phyloP scores from a whole-genome alignment of 2,329 filamentous ascomycete genomes.

The Penicillium sp. region DNA sequence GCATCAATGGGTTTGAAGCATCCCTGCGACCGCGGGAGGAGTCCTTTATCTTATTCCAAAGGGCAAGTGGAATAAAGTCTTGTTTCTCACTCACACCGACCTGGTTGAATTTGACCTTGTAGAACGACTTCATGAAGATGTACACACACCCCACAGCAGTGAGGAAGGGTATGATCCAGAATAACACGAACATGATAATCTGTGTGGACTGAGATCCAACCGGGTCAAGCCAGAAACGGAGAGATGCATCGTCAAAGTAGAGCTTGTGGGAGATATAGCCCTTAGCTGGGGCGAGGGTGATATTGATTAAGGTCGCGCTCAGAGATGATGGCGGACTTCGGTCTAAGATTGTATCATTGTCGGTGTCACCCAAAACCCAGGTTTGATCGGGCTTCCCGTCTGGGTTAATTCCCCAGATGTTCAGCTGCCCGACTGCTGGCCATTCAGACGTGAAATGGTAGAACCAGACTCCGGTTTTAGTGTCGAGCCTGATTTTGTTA shows the following conservation, averaged over 20 bases:
- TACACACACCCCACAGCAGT: constrained; percentile 53
- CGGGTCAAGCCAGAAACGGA: constrained; percentile 52
- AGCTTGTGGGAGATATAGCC: constrained; percentile 57
- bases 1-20: constrained; percentile 35
- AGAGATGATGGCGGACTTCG: constrained; percentile 60
- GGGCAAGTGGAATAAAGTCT: constrained; percentile 35
- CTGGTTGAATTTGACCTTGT: constrained; percentile 63
- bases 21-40: constrained; percentile 21
- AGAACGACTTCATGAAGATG: constrained; percentile 61
- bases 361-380: constrained; percentile 59
- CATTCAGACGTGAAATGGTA: constrained; percentile 63
- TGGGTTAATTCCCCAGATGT: constrained; percentile 65
- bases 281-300: constrained; percentile 53
- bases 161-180: constrained; percentile 54
- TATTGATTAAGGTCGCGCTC: constrained; percentile 56
- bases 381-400: constrained; percentile 61
- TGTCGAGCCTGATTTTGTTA: constrained; percentile 51
- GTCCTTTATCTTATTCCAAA: constrained; percentile 39
- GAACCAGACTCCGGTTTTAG: constrained; percentile 52
- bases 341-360: constrained; percentile 59
- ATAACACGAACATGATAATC: constrained; percentile 53
- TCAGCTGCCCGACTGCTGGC: constrained; percentile 61
- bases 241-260: constrained; percentile 54
- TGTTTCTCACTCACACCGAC: constrained; percentile 54
- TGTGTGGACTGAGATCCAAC: constrained; percentile 54